Evolutionary conservation across 345 rosid species (phyloP), one percentile per base, ranked within the genome.

Genomic region (Gossypioides kirkii): DNA sequence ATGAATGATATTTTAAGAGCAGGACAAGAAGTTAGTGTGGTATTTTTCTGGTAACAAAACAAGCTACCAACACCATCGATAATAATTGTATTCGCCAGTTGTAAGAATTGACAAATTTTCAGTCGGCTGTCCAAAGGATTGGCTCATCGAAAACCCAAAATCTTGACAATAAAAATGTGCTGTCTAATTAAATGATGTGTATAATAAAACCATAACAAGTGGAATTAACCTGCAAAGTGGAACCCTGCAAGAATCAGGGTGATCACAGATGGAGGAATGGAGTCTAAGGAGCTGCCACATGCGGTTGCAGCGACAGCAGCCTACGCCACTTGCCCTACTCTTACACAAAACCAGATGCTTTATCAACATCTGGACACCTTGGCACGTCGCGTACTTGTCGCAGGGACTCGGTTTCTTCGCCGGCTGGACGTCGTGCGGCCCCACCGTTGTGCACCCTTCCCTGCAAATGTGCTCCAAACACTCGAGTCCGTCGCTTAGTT

Each of bases 231-330:
- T 87, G 93, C 93, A 94, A 72, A 94, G 97, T 8, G 97, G 97
- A 55, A 94, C 91, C 20, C 77, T 77, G 83, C 98, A 94, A 70
- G 85, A 78, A 26, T 85, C 86, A 0, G 77, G 56, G 22, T 83
- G 88, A 64, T 90, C 89, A 20, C 98, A 92, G 2, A 89, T 75
- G 0, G 84, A 85, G 14, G 97, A 82, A 74, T 94, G 98, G 60
- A 94, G 97, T 80, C 93, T 83, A 8, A 94, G 84, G 45, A 94
- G 92, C 83, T 88, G 97, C 93, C 93, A 80, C 97, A 94, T 83
- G 74, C 93, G 67, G 78, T 86, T 90, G 78, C 98, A 92, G 20
- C 90, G 81, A 2, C 75, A 53, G 78, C 98, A 94, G 13, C 94
- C 86, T 11, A 41, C 55, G 16, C 87, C 93, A 22, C 79, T 82